Base-by-base conservation (phyloP, 768 basidiomycete species). In the Trametes cubensis region DNA sequence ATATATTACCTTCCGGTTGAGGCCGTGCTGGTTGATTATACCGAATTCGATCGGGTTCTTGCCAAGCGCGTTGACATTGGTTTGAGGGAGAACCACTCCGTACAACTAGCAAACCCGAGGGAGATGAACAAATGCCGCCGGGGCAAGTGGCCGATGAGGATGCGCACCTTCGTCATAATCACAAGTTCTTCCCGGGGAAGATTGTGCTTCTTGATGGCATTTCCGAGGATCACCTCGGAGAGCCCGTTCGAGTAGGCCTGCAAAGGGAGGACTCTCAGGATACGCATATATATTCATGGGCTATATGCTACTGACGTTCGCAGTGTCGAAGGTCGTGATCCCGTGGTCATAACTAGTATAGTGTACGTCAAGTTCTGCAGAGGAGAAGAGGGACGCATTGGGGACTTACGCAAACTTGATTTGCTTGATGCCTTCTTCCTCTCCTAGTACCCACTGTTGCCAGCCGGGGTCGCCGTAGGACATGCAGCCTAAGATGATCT, bases 181-280 rank as follows among this genome's bases (percentile, higher is more conserved):
- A 82, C 79, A 28, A 80, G 67, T 55, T 79, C 73, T 26, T 80
- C 76, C 20, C 83, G 72, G 0, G 80, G 80, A 30, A 79, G 71
- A 21, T 75, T 59, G 48, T 76, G 70, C 65, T 75, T 60, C 66
- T 79, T 80, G 67, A 84, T 74, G 2, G 77, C 80, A 23, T 80
- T 78, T 4, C 81, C 81, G 23, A 82, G 71, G 64, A 81, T 73
- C 42, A 72, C 58, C 67, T 83, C 82, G 3, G 76, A 78, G 4
- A 71, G 62, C 17, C 79, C 79, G 49, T 75, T 73, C 15, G 74
- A 75, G 68, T 80, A 81, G 13, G 69, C 60, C 73, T 69, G 23
- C 14, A 20, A 21, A 23, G 5, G 1, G 2, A 6, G 21, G 5
- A 14, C 26, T 4, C 38, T 45, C n/a, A 47, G 28, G 8, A 17